A percentile compares a stretch with the other conserved stretches of the same genome.
Evolutionary conservation across 768 basidiomycete genomes (phyloP).

Genomic region (Leccinellum albellum): DNA sequence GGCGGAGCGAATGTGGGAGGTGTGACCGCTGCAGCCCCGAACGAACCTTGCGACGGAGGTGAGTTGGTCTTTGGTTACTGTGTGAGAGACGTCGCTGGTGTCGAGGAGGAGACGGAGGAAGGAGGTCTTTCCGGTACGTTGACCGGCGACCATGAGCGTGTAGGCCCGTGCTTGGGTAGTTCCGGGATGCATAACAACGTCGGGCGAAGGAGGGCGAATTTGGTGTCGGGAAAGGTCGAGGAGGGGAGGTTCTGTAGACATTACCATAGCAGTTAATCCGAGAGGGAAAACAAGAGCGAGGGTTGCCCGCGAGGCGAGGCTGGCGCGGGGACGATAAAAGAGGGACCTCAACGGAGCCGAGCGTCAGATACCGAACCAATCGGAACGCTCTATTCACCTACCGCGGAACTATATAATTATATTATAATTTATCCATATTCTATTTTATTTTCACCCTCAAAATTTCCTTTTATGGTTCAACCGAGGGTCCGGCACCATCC

Average conservation of each 20-base stretch:
- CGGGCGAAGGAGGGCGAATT: constrained; percentile 26
- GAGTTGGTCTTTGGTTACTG: constrained; percentile 69
- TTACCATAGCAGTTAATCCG: constrained; percentile 42
- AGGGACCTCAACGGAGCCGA: constrained; percentile 43
- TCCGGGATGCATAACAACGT: constrained; percentile 25
- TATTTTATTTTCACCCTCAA: constrained; percentile 13
- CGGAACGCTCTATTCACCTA: constrained; percentile 39
- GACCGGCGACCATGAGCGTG: constrained; percentile 80
- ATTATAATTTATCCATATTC: constrained; percentile 17
- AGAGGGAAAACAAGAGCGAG: constrained; percentile 35
- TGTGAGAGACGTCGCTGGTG: constrained; percentile 63
- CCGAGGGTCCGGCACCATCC: constrained; percentile 28
- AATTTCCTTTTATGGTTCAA: constrained; percentile 20
- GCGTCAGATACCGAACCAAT: constrained; percentile 58
- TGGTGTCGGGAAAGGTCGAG: constrained; percentile 20
- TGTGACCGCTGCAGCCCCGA: constrained; percentile 68
- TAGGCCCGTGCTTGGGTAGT: constrained; percentile 31
- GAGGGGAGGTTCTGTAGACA: constrained; percentile 40
- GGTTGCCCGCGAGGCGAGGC: constrained; percentile 59
- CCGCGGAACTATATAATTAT: constrained; percentile 28
- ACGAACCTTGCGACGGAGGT: constrained; percentile 79
- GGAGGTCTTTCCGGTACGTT: constrained; percentile 81
- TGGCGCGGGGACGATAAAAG: constrained; percentile 64
- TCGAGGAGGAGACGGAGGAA: constrained; percentile 84
- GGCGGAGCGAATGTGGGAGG: constrained; percentile 65